phyloP scores from a whole-genome alignment of 106 monocot species.

The Phalaenopsis aphrodite region DNA sequence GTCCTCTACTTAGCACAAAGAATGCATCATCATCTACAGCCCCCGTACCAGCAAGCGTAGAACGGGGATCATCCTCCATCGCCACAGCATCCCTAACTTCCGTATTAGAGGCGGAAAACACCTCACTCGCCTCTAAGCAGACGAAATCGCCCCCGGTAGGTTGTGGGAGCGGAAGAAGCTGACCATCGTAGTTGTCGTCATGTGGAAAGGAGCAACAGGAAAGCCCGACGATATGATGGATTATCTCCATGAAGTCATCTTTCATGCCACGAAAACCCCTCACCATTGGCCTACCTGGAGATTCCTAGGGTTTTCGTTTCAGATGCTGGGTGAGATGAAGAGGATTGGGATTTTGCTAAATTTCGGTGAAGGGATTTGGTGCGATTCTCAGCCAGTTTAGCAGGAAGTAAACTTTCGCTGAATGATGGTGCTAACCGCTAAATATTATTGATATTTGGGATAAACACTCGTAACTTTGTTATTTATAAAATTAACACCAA shows the following conservation, averaged over 20 bases:
- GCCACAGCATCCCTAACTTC: neutral
- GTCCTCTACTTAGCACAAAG: neutral
- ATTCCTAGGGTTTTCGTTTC: neutral
- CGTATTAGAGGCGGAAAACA: neutral
- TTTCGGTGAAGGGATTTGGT: too few relatives aligned
- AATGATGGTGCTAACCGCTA: too few relatives aligned
- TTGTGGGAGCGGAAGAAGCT: neutral
- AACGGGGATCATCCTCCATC: neutral
- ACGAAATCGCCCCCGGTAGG: neutral
- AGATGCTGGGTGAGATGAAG: neutral
- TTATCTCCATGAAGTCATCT: conserved; percentile 1
- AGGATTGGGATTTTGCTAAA: too few relatives aligned
- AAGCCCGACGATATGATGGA: neutral
- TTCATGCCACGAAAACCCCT: neutral
- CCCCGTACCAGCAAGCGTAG: neutral
- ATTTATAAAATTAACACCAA: too few relatives aligned
- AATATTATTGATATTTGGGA: too few relatives aligned
- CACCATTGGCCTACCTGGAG: neutral
- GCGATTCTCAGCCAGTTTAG: too few relatives aligned
- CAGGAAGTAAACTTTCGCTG: too few relatives aligned
- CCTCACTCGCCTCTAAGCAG: neutral
- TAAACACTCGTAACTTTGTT: too few relatives aligned
- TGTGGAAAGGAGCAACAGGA: neutral
- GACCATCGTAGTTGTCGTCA: neutral
- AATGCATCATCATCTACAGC: neutral